Evolutionary conservation across 2,329 filamentous ascomycete genomes (phyloP).

Genomic region (Aspergillus sp.): DNA sequence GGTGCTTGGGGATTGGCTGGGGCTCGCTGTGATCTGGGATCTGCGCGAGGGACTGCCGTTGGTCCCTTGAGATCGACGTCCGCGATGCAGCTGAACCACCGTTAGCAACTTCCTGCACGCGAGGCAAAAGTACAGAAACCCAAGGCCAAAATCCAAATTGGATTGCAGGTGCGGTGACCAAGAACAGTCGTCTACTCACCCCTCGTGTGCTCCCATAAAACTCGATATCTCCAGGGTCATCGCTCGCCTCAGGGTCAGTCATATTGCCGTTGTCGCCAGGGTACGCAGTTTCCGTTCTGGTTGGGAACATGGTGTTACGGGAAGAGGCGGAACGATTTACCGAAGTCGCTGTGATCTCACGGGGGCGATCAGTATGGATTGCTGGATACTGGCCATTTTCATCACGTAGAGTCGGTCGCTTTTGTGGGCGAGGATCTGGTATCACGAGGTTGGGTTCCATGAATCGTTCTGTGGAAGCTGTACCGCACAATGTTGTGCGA

Average conservation of each 20-base stretch:
- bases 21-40: background rate
- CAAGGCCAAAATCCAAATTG: background rate
- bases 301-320: no score
- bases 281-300: no score
- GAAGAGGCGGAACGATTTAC: no score
- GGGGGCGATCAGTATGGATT: no score
- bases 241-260: background rate
- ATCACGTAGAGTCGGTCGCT: background rate
- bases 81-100: background rate
- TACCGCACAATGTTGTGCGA: background rate
- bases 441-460: background rate
- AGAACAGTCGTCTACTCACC: background rate
- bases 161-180: background rate
- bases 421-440: background rate
- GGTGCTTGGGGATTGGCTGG: background rate
- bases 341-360: no score
- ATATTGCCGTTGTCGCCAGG: background rate
- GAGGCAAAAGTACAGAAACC: background rate
- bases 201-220: background rate
- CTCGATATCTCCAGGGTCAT: background rate
- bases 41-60: background rate
- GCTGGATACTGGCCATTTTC: no score
- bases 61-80: background rate
- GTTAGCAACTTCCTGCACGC: background rate
- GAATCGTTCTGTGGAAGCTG: background rate